phyloP scores from a whole-genome alignment of 345 rosid species.

The Eucalyptus erythrocorys region DNA sequence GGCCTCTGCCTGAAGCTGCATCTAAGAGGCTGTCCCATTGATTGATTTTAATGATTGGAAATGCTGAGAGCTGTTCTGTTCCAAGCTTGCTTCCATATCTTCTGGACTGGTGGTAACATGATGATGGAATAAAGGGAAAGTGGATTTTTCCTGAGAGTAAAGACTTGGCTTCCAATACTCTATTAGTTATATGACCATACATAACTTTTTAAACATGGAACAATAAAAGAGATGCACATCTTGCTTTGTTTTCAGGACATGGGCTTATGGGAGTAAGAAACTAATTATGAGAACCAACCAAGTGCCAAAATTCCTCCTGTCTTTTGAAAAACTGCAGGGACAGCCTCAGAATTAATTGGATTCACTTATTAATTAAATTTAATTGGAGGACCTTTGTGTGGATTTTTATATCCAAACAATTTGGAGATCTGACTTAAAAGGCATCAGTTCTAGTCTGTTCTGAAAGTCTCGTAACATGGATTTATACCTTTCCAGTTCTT shows the following conservation, averaged over 20 bases:
- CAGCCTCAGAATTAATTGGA: background rate
- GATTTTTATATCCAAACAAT: background rate
- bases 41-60: background rate
- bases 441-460: background rate
- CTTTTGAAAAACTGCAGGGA: background rate
- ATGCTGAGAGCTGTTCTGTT: background rate
- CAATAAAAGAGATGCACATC: background rate
- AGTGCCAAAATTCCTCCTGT: background rate
- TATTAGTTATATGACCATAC: background rate
- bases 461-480: background rate
- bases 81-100: background rate
- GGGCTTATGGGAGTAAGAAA: background rate
- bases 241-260: background rate
- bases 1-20: background rate
- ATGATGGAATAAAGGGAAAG: background rate
- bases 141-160: background rate
- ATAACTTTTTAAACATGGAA: background rate
- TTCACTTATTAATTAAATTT: background rate
- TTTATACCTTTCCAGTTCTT: background rate
- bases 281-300: background rate
- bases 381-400: background rate
- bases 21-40: background rate
- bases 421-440: background rate
- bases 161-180: background rate
- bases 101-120: background rate